Percentiles rank a stretch among this genome's conserved stretches.
Evolutionary conservation across 345 rosid genomes (phyloP).

Genomic region (Pseudoturritis turrita): DNA sequence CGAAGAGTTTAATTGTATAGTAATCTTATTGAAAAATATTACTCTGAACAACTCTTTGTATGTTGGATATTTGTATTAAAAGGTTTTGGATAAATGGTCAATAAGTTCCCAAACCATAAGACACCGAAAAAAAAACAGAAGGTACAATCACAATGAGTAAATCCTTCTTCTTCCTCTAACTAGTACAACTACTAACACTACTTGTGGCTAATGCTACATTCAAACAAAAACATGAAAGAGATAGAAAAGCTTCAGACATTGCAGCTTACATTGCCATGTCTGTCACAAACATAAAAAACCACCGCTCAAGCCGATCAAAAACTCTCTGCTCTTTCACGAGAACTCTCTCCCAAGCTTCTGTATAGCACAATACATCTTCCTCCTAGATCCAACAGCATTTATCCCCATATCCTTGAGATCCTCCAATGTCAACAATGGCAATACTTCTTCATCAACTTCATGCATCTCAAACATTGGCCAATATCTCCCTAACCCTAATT

Average conservation of each 20-base stretch:
- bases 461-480: slow-evolving; percentile 81
- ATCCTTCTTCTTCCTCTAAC: slow-evolving; percentile 8
- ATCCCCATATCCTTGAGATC: slow-evolving; percentile 93
- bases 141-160: slow-evolving; percentile 15
- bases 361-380: slow-evolving; percentile 73
- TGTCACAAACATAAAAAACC: slow-evolving; percentile 15
- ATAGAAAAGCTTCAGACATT: slow-evolving; percentile 41
- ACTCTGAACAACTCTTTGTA: neutral
- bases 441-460: slow-evolving; percentile 81
- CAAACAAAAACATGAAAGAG: slow-evolving; percentile 6
- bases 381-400: slow-evolving; percentile 79
- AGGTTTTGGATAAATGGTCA: slow-evolving; percentile 16
- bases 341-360: slow-evolving; percentile 79
- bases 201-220: slow-evolving; percentile 4
- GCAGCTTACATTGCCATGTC: slow-evolving; percentile 49
- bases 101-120: slow-evolving; percentile 1
- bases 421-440: slow-evolving; percentile 79
- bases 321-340: slow-evolving; percentile 37
- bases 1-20: neutral
- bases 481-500: slow-evolving; percentile 65
- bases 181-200: slow-evolving; percentile 35
- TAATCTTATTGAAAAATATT: neutral
- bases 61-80: neutral
- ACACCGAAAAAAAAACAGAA: neutral
- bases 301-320: slow-evolving; percentile 3